phyloP scores from a whole-genome alignment of 768 basidiomycete genomes.

The Leccinum variicolor region DNA sequence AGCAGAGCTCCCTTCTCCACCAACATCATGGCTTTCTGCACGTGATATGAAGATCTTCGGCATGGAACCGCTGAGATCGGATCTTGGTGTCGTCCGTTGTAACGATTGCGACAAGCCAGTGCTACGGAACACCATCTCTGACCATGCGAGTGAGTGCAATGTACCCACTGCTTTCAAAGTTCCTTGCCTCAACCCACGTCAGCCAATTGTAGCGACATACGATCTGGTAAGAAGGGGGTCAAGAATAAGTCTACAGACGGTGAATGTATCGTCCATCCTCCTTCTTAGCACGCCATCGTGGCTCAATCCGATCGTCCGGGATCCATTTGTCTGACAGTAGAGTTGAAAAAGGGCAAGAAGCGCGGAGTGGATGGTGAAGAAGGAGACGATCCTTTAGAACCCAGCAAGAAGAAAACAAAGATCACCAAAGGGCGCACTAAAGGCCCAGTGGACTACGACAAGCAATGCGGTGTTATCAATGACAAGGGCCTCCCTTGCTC shows the following conservation, averaged over 20 bases:
- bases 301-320: constrained; percentile 1
- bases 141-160: constrained; percentile 65
- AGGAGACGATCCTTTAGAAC: constrained; percentile 58
- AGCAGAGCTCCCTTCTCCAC: constrained; percentile 59
- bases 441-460: constrained; percentile 87
- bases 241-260: constrained; percentile 52
- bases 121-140: constrained; percentile 66
- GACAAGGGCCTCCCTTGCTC: constrained; percentile 92
- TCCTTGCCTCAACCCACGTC: constrained; percentile 7
- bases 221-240: constrained; percentile 49
- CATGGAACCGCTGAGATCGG: constrained; percentile 66
- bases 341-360: constrained; percentile 64
- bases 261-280: constrained; percentile 37
- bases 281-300: not conserved
- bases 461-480: constrained; percentile 96
- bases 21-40: constrained; percentile 82
- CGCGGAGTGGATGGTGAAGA: constrained; percentile 77
- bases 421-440: constrained; percentile 77
- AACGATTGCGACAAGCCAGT: constrained; percentile 80
- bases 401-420: constrained; percentile 80
- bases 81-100: constrained; percentile 68
- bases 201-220: constrained; percentile 64
- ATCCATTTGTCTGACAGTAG: constrained; percentile 18
- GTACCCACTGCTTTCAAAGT: not conserved
- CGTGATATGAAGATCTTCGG: constrained; percentile 89